Evolutionary conservation across 2,329 filamentous ascomycete species (phyloP), one percentile per base, ranked within the genome.

Genomic region (Penicillium rolfsii): DNA sequence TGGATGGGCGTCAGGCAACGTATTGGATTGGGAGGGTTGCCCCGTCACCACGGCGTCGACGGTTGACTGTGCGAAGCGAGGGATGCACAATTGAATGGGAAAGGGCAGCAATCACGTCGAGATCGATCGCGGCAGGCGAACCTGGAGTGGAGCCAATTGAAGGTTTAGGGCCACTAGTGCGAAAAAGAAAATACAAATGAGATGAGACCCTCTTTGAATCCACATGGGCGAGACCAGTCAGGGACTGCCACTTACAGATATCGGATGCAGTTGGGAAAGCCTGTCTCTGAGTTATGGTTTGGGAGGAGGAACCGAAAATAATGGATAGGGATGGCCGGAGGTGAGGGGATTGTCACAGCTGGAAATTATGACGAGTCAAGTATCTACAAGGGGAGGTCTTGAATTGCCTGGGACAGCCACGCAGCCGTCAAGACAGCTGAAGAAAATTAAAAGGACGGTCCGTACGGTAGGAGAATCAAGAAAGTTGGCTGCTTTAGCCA

Each of bases 51-150:
- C 36, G 36, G 38, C 52, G 38, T 54, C 22, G 22, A 50, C 55
- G 52, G 43, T 52, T 19, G 48, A 53, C 58, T 60, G 64, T 53
- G 58, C 36, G 58, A 70, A 60, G 68, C 59, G 67, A 70, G 68
- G 68, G 66, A 60, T 61, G 62, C 60, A 59, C 60, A 35, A 36
- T 30, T 40, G 57, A 57, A 57, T 40, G 50, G 50, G 36, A 26
- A 54, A 40, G 24, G 50, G 53, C 30, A 59, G 60, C 61, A 65
- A 67, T 62, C 59, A 59, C 50, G 63, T 38, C 54, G 22, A 9
- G 43, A 33, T 59, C 35, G 14, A 55, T 48, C 22, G 52, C 35
- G 19, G 22, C 52, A 16, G 26, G 26, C 52, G 59, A 58, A 59
- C 55, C 52, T 58, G 60, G n/a, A 36, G 53, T 67, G 65, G 64